Evolutionary conservation across 352 stramenopile genomes (phyloP), one percentile per base, ranked within the genome.

Genomic region (Phytophthora fragariaefolia): DNA sequence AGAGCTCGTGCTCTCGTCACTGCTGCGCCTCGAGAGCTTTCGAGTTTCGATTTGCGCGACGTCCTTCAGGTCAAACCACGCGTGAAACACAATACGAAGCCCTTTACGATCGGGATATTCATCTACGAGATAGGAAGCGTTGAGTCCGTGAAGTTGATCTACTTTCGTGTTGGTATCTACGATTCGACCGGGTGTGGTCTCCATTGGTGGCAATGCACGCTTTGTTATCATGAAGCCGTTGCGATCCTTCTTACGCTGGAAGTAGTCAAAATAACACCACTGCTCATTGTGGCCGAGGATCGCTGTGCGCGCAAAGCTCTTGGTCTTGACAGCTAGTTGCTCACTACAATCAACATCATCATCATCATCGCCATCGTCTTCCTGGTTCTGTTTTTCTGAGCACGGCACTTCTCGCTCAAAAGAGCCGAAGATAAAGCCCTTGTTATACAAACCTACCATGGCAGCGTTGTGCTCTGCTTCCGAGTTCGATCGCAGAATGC

Each of bases 21-120:
- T 57, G 9, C 20, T 46, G 8, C 58, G 36, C 12, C 26, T 22
- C 4, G n/a, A 22, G 22, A 24, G 17, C 12, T 6, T 56, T 4
- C 30, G 20, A 17, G 2, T 40, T 6, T 10, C 42, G 10, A 23
- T 9, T 15, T 5, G n/a, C 23, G 20, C 12, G 3, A 27, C 13
- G 9, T 48, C 30, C 0, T 9, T 7, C 30, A 32, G 27, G 17
- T 70, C 66, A n/a, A 74, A 58, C 49, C 48, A 64, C 5, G 59
- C 51, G 34, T 71, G 68, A 28, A 78, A 75, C 17, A 80, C 69
- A 7, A 80, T 53, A 6, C 60, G 69, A 15, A 80, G 65, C 7
- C 52, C 63, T 13, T 54, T 60, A 6, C 40, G 48, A 10, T 55
- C 36, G 0, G 73, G 73, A 13, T 77, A 54, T 24, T 55, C 26